Conservation (phyloP, 306 rosid species). For the Cicer yamashitae region DNA sequence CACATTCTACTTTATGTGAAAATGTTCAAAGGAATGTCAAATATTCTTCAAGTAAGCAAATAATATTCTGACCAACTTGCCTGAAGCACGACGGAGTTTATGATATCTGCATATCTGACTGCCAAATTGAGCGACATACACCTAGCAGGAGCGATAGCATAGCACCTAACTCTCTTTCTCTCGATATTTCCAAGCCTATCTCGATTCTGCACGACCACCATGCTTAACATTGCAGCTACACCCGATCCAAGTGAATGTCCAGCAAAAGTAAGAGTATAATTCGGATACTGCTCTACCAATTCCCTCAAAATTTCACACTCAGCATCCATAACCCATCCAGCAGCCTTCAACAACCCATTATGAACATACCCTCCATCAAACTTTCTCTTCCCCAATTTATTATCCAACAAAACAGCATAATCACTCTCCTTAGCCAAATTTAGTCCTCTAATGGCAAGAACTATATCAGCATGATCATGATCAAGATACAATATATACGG, state of each 20-base stretch:
- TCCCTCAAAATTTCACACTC: conserved; percentile 71
- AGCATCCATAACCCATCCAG: conserved; percentile 75
- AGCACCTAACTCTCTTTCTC: conserved; percentile 83
- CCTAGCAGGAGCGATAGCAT: conserved; percentile 95
- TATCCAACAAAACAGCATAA: conserved; percentile 82
- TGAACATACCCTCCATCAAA: conserved; percentile 97
- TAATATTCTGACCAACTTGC: conserved; percentile 52
- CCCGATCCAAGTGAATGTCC: conserved; percentile 99
- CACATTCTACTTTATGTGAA: neutral
- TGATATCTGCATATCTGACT: conserved; percentile 92
- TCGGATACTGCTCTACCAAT: conserved; percentile 69
- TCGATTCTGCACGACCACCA: conserved; percentile 76
- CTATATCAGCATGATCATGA: conserved; percentile 78
- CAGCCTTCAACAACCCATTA: conserved; percentile 90
- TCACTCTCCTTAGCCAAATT: conserved; percentile 91
- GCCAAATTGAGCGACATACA: conserved; percentile 93
- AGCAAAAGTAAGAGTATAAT: conserved; percentile 82
- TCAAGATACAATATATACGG: conserved; percentile 85
- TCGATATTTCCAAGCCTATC: conserved; percentile 73
- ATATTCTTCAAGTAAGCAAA: conserved; percentile 9
- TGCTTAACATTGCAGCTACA: conserved; percentile 76
- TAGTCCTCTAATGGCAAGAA: conserved; percentile 89
- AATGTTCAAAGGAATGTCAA: conserved; percentile 32
- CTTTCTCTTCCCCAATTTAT: conserved; percentile 81
- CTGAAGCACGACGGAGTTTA: conserved; percentile 94